These are phyloP conservation scores for Trichosanthes cucumerina DNA, from an alignment of 306 rosid genomes.

Conservation along the genomic window DNA sequence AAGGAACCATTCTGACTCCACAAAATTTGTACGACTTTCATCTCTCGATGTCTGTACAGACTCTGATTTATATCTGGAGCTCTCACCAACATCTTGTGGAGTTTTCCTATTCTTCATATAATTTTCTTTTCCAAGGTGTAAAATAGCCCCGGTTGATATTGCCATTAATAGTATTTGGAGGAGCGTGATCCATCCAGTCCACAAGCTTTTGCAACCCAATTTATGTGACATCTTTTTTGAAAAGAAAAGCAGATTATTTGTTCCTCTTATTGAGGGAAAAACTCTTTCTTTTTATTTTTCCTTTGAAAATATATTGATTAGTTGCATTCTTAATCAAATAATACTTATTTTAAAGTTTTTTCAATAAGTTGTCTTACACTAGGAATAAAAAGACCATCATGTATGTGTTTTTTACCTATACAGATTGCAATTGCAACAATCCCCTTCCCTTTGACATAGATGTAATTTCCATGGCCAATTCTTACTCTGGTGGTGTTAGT, in stretches of 20 bases:
- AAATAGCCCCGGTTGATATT: conserved; percentile 16
- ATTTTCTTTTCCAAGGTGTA: conserved; percentile 32
- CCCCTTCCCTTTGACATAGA: not conserved
- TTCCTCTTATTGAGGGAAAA: too few relatives aligned
- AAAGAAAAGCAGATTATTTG: too few relatives aligned
- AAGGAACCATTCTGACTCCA: conserved; percentile 61
- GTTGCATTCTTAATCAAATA: too few relatives aligned
- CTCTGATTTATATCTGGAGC: conserved; percentile 56
- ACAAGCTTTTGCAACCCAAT: conserved; percentile 83
- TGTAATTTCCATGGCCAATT: not conserved
- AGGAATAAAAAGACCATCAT: not conserved
- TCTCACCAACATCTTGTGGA: conserved; percentile 38
- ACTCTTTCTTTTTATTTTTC: too few relatives aligned
- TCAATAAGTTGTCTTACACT: not conserved
- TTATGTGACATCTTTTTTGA: too few relatives aligned
- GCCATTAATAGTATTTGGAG: conserved; percentile 31
- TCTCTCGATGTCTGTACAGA: conserved; percentile 60
- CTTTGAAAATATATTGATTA: too few relatives aligned
- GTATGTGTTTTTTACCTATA: not conserved
- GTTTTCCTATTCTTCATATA: conserved; percentile 20
- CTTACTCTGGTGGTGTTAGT: not conserved
- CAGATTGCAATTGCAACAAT: not conserved
- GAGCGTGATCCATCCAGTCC: conserved; percentile 65
- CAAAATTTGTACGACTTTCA: conserved; percentile 58
- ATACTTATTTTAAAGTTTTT: too few relatives aligned